Percentiles rank a stretch among this genome's conserved stretches.
phyloP scores from a whole-genome alignment of 257 asterid genomes.

The Solanum phureja region DNA sequence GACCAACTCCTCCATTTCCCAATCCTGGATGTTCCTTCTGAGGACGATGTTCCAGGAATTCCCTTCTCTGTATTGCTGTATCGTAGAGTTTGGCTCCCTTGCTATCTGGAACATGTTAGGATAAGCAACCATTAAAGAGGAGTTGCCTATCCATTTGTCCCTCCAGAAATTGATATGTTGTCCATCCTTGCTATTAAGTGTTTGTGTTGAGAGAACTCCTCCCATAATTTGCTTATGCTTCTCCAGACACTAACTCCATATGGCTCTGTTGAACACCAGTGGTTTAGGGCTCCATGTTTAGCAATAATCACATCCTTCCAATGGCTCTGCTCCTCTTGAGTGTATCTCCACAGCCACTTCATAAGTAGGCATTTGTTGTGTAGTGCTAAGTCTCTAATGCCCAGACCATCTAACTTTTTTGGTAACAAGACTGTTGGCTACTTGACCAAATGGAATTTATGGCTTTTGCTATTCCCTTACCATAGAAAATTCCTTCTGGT shows the following conservation, averaged over 20 bases:
- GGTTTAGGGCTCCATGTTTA: background rate
- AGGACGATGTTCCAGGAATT: background rate
- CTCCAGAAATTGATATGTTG: background rate
- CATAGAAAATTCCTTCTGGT: too few species aligned
- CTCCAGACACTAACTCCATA: background rate
- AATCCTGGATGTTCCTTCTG: background rate
- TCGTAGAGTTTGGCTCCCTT: background rate
- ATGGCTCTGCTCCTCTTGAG: background rate
- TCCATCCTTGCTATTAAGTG: background rate
- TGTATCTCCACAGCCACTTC: background rate
- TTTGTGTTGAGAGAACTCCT: background rate
- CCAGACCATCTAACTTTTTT: too few species aligned
- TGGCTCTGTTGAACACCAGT: background rate
- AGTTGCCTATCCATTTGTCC: background rate
- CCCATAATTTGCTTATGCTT: background rate
- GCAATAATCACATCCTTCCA: background rate
- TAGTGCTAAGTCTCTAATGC: too few species aligned
- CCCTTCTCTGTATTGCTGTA: background rate
- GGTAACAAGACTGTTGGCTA: too few species aligned
- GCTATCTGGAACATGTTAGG: background rate
- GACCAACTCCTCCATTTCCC: background rate
- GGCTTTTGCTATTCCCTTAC: too few species aligned
- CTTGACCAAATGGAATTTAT: too few species aligned
- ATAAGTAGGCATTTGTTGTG: too few species aligned
- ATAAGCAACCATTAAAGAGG: background rate